Evolutionary conservation across 495 filamentous ascomycete genomes (phyloP).

Genomic region (Aspergillus sclerotiicarbonarius): DNA sequence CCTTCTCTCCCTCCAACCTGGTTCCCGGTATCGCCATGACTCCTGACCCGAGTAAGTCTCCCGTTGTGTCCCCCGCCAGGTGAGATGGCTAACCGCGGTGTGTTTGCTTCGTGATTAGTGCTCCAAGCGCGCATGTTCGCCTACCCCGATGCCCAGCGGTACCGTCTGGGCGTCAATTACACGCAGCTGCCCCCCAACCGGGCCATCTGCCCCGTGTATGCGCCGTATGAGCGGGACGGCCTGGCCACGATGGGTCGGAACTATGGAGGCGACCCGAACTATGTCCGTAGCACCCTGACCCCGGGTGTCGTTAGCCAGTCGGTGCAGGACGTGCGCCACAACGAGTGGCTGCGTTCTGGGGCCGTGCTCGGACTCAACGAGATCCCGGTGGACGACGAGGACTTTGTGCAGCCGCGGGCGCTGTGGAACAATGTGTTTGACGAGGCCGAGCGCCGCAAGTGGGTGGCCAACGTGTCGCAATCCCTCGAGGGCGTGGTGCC

Average conservation of each 20-base stretch:
- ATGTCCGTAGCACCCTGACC: constrained; percentile 46
- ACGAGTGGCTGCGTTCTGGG: constrained; percentile 21
- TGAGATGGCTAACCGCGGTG: neutral
- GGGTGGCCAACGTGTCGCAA: constrained; percentile 25
- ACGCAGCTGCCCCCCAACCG: constrained; percentile 54
- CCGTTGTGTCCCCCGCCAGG: neutral
- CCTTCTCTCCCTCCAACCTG: constrained; percentile 51
- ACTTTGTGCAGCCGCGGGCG: constrained; percentile 30
- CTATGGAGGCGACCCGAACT: constrained; percentile 65
- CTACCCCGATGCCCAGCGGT: constrained; percentile 65
- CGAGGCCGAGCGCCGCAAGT: constrained; percentile 23
- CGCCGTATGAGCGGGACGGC: constrained; percentile 72
- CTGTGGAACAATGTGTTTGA: constrained; percentile 35
- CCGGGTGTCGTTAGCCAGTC: constrained; percentile 17
- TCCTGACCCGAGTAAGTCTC: constrained; percentile 40
- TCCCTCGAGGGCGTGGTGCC: constrained; percentile 22
- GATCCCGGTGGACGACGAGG: constrained; percentile 30
- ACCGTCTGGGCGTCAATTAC: constrained; percentile 67
- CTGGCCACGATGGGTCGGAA: constrained; percentile 57
- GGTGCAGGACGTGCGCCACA: constrained; percentile 24
- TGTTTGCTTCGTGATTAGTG: constrained; percentile 30
- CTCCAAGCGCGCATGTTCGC: constrained; percentile 69
- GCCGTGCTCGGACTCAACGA: constrained; percentile 25
- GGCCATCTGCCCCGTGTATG: constrained; percentile 48
- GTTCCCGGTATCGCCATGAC: constrained; percentile 46